Percentiles rank a stretch among this genome's conserved stretches.
Conservation (phyloP, 1,284 basidiomycete species). For the Filobasidium uniguttulatum region DNA sequence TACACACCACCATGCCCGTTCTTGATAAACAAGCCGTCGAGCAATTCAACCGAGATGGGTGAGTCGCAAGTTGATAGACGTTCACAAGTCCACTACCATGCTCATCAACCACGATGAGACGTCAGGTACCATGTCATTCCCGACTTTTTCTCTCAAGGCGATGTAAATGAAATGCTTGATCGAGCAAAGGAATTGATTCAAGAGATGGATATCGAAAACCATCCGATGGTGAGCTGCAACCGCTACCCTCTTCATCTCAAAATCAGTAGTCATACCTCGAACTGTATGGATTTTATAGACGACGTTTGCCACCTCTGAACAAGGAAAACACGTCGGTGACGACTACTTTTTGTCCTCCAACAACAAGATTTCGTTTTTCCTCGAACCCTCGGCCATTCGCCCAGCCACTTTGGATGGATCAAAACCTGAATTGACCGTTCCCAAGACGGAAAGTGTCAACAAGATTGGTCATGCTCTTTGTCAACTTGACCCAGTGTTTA, state of each 20-base stretch:
- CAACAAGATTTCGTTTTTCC: constrained; percentile 49
- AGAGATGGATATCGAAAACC: constrained; percentile 58
- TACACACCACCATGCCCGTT: neutral
- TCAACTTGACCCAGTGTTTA: constrained; percentile 66
- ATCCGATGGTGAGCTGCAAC: constrained; percentile 53
- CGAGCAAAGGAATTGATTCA: constrained; percentile 60
- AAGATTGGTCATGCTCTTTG: constrained; percentile 54
- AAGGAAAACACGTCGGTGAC: constrained; percentile 55
- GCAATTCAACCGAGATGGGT: neutral
- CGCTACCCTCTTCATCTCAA: neutral
- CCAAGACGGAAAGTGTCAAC: constrained; percentile 51
- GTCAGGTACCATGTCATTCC: constrained; percentile 61
- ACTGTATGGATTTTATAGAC: constrained; percentile 44
- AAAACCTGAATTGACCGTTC: constrained; percentile 45
- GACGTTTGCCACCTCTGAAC: constrained; percentile 67
- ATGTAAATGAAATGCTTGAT: constrained; percentile 50
- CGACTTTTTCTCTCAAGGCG: constrained; percentile 50
- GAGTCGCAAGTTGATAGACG: no score
- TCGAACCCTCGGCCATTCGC: constrained; percentile 28
- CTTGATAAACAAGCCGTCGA: neutral
- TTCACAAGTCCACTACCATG: neutral
- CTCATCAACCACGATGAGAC: neutral
- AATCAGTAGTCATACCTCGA: no score
- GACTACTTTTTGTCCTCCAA: constrained; percentile 82
- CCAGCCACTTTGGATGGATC: neutral